Evolutionary conservation across 1,139 yeast genomes (phyloP).

Genomic region (Suhomyces bokatorum): DNA sequence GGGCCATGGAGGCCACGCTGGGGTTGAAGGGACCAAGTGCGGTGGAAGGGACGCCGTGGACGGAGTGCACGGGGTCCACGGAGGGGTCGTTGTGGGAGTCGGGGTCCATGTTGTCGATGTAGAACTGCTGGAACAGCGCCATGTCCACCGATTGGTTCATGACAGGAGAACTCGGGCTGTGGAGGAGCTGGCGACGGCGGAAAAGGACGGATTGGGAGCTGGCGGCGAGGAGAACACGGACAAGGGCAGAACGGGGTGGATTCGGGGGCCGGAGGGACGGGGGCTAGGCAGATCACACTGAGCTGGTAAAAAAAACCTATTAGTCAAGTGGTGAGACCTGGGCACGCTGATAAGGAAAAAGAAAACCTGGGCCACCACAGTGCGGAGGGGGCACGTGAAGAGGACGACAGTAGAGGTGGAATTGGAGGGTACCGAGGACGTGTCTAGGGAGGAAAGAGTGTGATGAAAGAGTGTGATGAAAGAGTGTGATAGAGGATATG

Average conservation of each 20-base stretch:
- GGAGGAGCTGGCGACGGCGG: neutral
- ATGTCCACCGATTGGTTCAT: constrained; percentile 9
- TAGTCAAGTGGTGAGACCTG: constrained; percentile 9
- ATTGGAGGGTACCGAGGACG: neutral
- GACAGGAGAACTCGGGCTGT: neutral
- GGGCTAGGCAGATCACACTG: neutral
- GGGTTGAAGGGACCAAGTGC: neutral
- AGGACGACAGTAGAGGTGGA: neutral
- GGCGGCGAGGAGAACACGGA: neutral
- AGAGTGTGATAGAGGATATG: neutral
- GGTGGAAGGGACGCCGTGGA: neutral
- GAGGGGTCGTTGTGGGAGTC: constrained; percentile 6
- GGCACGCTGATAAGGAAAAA: constrained; percentile 11
- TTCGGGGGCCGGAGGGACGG: neutral
- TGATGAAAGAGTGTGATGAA: too few relatives aligned
- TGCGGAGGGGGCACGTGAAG: constrained; percentile 11
- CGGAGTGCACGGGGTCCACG: neutral
- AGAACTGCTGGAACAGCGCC: constrained; percentile 10
- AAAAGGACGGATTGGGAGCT: neutral
- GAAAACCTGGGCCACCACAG: constrained; percentile 12
- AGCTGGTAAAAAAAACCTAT: constrained; percentile 2
- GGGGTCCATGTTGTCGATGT: constrained; percentile 7
- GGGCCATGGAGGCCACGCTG: neutral
- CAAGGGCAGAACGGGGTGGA: neutral
- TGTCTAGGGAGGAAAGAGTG: neutral